Evolutionary conservation across 768 basidiomycete species (phyloP), one percentile per base, ranked within the genome.

Genomic region (Mycena vitilis): DNA sequence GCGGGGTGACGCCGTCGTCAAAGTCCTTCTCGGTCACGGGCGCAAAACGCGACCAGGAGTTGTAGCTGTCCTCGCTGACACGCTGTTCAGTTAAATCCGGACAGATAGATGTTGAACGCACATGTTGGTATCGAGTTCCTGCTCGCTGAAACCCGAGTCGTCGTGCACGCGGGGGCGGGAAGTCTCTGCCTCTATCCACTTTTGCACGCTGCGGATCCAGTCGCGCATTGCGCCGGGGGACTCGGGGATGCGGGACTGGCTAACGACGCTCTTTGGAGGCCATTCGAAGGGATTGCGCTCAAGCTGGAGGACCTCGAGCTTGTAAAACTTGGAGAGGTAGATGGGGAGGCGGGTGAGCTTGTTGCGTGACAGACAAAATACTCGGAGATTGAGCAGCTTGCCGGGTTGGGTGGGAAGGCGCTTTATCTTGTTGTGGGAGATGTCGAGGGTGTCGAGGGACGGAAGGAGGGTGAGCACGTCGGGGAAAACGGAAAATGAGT

Each of bases 231-330:
- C 82, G 57, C 87, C 84, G 38, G 82, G 78, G 65, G 85, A 83
- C 54, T 85, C 81, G 20, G 77, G 70, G 34, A 84, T 82, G 51
- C 76, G 80, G 13, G 80, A 76, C 20, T 77, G 74, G 51, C 86
- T 85, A 76, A 91, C 75, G 16, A 92, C 81, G 55, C 81, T 65
- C 68, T 82, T 86, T 9, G 94, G 92, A 0, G 97, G 97, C 95
- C 96, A 99, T 78, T 95, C 92, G 45, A 98, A 86, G 4, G 96
- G 96, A 75, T 99, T 99, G 70, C 91, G 89, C 71, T 97, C 96
- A 11, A 94, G 82, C 78, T 94, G 94, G 73, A 99, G 84, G 38
- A 98, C 86, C 54, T 89, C 88, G 47, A 99, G 83, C 58, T 86
- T 82, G 37, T 80, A 80, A 76, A 98, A 97, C 59, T 89, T 86